These are phyloP conservation scores for Akebia trifoliata DNA, from an alignment of 164 flowering plant species.

Conservation along the genomic window DNA sequence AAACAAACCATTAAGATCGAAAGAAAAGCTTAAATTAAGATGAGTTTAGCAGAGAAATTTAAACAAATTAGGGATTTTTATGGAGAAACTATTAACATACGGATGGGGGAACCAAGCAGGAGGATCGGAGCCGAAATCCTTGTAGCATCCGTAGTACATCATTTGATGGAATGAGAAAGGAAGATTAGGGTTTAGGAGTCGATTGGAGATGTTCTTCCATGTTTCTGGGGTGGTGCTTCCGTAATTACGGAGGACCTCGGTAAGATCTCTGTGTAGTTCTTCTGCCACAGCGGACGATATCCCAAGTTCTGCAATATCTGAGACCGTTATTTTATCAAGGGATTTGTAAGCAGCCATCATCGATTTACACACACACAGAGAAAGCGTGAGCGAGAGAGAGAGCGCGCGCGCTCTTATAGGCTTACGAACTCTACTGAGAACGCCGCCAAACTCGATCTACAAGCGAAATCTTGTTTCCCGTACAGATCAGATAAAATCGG, in stretches of 20 bases:
- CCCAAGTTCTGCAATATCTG: conserved; percentile 51
- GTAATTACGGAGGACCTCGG: conserved; percentile 29
- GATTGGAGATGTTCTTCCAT: conserved; percentile 53
- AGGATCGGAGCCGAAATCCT: conserved; percentile 60
- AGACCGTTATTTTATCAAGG: conserved; percentile 37
- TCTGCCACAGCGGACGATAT: conserved; percentile 33
- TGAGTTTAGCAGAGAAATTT: no score
- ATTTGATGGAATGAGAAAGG: conserved; percentile 85
- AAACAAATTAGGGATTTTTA: no score
- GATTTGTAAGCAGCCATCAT: conserved; percentile 37
- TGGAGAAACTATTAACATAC: no score
- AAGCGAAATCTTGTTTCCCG: no score
- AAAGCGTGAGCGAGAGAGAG: no score
- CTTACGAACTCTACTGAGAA: no score
- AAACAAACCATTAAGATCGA: no score
- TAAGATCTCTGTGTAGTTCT: conserved; percentile 36
- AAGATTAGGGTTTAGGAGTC: conserved; percentile 52
- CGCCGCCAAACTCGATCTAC: no score
- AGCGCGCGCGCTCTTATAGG: no score
- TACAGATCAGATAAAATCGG: no score
- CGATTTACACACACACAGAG: no score
- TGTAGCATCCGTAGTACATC: conserved; percentile 87
- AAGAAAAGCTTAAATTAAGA: no score
- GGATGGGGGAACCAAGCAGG: conserved; percentile 88
- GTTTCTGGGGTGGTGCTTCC: conserved; percentile 47